phyloP scores from a whole-genome alignment of 148 eudicot genomes.

The Beta vulgaris region DNA sequence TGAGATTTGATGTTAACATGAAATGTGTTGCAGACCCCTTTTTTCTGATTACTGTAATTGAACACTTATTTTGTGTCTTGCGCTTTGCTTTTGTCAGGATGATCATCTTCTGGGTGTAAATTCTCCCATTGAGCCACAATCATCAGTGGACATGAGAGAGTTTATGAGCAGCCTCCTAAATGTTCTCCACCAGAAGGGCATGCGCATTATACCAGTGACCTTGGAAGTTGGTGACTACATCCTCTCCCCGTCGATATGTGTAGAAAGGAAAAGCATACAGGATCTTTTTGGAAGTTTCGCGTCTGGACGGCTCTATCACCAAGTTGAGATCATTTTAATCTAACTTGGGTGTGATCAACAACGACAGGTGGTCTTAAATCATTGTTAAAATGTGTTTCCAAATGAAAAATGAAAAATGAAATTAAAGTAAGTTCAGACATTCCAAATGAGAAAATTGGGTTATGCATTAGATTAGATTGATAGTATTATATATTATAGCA shows the following conservation, averaged over 20 bases:
- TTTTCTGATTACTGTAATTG: neutral
- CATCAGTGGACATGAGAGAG: slow-evolving; percentile 88
- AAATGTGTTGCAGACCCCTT: neutral
- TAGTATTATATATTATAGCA: too few relatives aligned
- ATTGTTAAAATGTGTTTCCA: too few relatives aligned
- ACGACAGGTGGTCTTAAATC: too few relatives aligned
- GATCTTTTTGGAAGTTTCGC: slow-evolving; percentile 94
- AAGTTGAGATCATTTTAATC: slow-evolving; percentile 93
- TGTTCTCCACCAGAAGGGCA: slow-evolving; percentile 97
- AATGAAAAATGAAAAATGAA: too few relatives aligned
- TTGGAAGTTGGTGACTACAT: slow-evolving; percentile 99
- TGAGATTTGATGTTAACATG: neutral
- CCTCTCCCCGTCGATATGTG: slow-evolving; percentile 87
- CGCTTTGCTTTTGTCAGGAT: slow-evolving; percentile 49
- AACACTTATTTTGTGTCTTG: neutral
- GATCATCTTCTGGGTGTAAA: slow-evolving; percentile 60
- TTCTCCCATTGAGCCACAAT: slow-evolving; percentile 54
- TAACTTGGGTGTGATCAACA: too few relatives aligned
- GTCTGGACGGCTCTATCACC: slow-evolving; percentile 91
- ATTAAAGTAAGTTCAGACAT: too few relatives aligned
- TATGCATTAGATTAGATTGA: too few relatives aligned
- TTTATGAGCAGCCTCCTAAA: slow-evolving; percentile 99
- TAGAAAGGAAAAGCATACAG: slow-evolving; percentile 95
- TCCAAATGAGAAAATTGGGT: too few relatives aligned
- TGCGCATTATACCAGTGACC: slow-evolving; percentile 91